Conservation (phyloP, 257 asterid species). For the Ajuga chamaepitys region DNA sequence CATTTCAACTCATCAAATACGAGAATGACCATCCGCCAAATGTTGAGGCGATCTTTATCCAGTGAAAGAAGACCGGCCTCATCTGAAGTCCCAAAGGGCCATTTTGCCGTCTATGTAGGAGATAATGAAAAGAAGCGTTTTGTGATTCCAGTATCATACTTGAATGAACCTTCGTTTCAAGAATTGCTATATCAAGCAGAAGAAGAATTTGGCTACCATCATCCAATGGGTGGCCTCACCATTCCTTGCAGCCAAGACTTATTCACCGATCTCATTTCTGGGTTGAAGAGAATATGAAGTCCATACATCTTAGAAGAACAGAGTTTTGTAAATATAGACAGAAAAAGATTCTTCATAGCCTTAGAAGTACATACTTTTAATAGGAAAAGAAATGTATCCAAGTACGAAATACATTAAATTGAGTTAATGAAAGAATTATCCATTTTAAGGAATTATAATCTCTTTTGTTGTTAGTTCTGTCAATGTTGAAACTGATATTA, state of each 20-base stretch:
- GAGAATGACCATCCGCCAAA: slow-evolving; percentile 2
- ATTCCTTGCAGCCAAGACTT: slow-evolving; percentile 38
- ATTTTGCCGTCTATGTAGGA: slow-evolving; percentile 6
- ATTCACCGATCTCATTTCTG: slow-evolving; percentile 26
- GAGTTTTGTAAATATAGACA: background rate
- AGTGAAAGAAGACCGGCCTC: background rate
- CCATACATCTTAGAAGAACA: background rate
- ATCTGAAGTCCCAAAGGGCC: slow-evolving; percentile 15
- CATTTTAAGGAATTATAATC: too few species aligned
- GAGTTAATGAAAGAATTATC: too few species aligned
- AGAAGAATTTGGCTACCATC: slow-evolving; percentile 12
- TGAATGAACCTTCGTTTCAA: background rate
- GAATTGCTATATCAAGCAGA: background rate
- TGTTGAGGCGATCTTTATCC: slow-evolving; percentile 5
- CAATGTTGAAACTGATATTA: too few species aligned
- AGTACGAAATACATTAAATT: too few species aligned
- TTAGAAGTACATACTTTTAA: too few species aligned
- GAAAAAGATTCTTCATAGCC: too few species aligned
- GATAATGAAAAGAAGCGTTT: background rate
- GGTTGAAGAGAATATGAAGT: background rate
- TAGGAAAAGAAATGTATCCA: too few species aligned
- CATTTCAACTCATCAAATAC: background rate
- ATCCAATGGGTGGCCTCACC: slow-evolving; percentile 35
- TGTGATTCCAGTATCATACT: slow-evolving; percentile 4
- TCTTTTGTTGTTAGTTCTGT: too few species aligned